Evolutionary conservation across 768 basidiomycete species (phyloP).

Genomic region (Termitomyces titanicus): DNA sequence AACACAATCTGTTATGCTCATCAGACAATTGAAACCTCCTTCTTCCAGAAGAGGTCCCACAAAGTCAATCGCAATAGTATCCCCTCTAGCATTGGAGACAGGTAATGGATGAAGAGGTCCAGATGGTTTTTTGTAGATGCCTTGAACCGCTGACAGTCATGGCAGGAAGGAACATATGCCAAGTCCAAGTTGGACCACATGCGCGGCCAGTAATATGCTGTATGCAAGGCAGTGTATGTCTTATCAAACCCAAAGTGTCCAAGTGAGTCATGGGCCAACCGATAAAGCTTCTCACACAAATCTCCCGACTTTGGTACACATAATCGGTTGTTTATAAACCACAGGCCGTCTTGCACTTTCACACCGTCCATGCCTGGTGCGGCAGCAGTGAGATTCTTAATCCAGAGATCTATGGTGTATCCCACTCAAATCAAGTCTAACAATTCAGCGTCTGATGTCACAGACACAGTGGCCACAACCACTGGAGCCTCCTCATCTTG

Average conservation of each 20-base stretch:
- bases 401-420: no score
- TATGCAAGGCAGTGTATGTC: slow-evolving; percentile 17
- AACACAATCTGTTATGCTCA: background rate
- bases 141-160: slow-evolving; percentile 15
- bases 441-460: no score
- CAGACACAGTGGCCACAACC: no score
- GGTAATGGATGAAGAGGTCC: slow-evolving; percentile 23
- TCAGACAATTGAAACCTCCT: background rate
- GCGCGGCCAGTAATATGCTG: slow-evolving; percentile 29
- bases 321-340: background rate
- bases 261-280: slow-evolving; percentile 23
- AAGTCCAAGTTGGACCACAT: slow-evolving; percentile 23
- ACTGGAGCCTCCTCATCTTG: no score
- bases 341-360: no score
- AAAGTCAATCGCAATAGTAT: background rate
- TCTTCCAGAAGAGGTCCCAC: background rate
- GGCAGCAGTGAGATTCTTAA: no score
- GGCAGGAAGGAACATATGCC: slow-evolving; percentile 4
- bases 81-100: slow-evolving; percentile 20
- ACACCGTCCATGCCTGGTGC: no score
- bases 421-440: no score
- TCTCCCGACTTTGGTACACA: background rate
- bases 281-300: slow-evolving; percentile 17
- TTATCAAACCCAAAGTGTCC: slow-evolving; percentile 34
- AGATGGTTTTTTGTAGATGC: slow-evolving; percentile 5